A percentile compares a stretch with the other conserved stretches of the same genome.
These are phyloP conservation scores for Acanthamoeba rhysodes DNA, from an alignment of 208 protist genomes.

Conservation along the genomic window DNA sequence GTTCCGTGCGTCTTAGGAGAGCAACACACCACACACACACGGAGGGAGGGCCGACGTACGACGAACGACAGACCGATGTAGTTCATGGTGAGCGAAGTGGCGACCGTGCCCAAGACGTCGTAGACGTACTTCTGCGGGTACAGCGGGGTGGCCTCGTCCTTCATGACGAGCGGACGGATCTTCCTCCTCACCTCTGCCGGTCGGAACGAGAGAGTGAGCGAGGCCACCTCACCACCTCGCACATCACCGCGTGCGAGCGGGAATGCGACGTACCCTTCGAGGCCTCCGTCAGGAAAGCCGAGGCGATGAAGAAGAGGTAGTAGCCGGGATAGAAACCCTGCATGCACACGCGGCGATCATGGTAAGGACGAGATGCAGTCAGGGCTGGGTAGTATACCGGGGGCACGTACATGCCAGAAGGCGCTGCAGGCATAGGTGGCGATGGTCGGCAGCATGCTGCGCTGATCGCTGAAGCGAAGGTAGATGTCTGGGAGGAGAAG, in stretches of 20 bases:
- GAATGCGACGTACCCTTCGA: slow-evolving; percentile 65
- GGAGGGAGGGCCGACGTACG: slow-evolving; percentile 25
- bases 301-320: slow-evolving; percentile 80
- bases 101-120: slow-evolving; percentile 51
- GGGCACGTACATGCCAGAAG: slow-evolving; percentile 82
- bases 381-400: not conserved
- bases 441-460: slow-evolving; percentile 76
- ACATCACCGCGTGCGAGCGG: not conserved
- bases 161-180: slow-evolving; percentile 38
- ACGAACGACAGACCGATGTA: slow-evolving; percentile 61
- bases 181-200: slow-evolving; percentile 58
- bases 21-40: not conserved
- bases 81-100: slow-evolving; percentile 18
- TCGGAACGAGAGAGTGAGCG: not conserved
- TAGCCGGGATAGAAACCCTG: slow-evolving; percentile 88
- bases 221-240: too few relatives aligned
- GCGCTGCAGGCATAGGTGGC: slow-evolving; percentile 77
- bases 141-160: slow-evolving; percentile 23
- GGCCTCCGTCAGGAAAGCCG: slow-evolving; percentile 82
- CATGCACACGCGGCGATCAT: not conserved
- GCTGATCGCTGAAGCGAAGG: slow-evolving; percentile 69
- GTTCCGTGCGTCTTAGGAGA: not conserved
- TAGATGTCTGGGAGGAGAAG: slow-evolving; percentile 23
- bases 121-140: slow-evolving; percentile 63
- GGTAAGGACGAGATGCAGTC: not conserved